A percentile compares a stretch with the other conserved stretches of the same genome.
Conservation (phyloP, 768 basidiomycete genomes). For the Lactifluus pinguis region DNA sequence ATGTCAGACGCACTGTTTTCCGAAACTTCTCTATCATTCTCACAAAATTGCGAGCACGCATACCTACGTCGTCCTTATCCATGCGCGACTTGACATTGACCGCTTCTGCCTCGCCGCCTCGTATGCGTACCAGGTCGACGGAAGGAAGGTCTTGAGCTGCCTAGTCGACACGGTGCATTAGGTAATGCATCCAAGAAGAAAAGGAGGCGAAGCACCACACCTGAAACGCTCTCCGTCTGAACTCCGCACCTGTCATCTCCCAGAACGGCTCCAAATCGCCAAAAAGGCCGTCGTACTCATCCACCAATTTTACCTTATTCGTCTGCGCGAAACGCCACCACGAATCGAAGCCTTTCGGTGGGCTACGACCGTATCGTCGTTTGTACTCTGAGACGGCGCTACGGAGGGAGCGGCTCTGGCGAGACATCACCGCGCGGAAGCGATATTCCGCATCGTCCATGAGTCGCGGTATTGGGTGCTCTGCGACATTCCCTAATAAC, state of each 20-base stretch:
- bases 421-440: slow-evolving; percentile 54
- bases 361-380: slow-evolving; percentile 63
- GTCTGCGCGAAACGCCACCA: slow-evolving; percentile 81
- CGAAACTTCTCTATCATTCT: slow-evolving; percentile 67
- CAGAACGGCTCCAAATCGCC: slow-evolving; percentile 83
- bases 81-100: slow-evolving; percentile 49
- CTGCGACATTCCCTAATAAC: slow-evolving; percentile 21
- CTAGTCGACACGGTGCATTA: neutral
- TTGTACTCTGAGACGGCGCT: slow-evolving; percentile 79
- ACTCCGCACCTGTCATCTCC: slow-evolving; percentile 59
- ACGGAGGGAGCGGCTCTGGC: slow-evolving; percentile 72
- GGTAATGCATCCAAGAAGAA: slow-evolving; percentile 1
- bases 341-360: slow-evolving; percentile 83
- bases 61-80: slow-evolving; percentile 61
- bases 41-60: slow-evolving; percentile 69
- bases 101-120: slow-evolving; percentile 49
- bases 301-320: slow-evolving; percentile 68
- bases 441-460: slow-evolving; percentile 76
- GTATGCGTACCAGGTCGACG: slow-evolving; percentile 78
- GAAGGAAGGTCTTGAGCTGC: slow-evolving; percentile 74
- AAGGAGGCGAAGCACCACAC: slow-evolving; percentile 29
- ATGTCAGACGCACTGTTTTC: slow-evolving; percentile 37
- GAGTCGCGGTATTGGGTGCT: slow-evolving; percentile 78
- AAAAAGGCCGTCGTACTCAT: slow-evolving; percentile 81
- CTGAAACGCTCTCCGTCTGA: slow-evolving; percentile 53